Base-by-base conservation (phyloP, 176 grass and related monocot genomes). In the Eragrostis nindensis region DNA sequence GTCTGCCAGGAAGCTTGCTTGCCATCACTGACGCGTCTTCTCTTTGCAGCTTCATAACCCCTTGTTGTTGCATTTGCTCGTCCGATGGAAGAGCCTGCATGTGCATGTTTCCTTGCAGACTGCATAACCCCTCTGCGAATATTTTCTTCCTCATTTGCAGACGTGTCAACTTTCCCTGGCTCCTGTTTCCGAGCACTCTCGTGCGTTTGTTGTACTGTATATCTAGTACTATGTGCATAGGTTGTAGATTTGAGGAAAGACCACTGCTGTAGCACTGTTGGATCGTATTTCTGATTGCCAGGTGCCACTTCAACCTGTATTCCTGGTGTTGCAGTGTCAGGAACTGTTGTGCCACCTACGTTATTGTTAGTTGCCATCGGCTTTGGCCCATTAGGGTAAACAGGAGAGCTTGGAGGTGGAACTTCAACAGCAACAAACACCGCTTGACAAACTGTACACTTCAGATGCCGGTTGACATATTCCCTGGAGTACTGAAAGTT, bases 361-460 rank as follows among this genome's bases (percentile, higher is more conserved):
- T 66, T 62, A 68, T n/a, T 62, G 30, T 42, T 54, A 59, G 41
- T 18, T 62, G 48, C 44, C 82, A 39, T 46, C 43, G 48, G 11
- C 57, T 25, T 88, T 57, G 42, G 18, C 56, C 5, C 11, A 43
- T 32, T 75, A 70, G 45, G 15, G 63, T 40, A 55, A 70, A 70
- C 5, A 8, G 47, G 36, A 81, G 40, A 7, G 38, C 10, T 11
- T n/a, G 77, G 82, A 66, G 78, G 71, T 13, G 9, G 59, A 82
- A 59, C 73, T 89, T 89, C 87, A 42, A 36, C 26, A 75, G 92
- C 84, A 60, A 68, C 6, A 79, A 94, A 94, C 19, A 9, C 68
- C 6, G 27, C 42, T 43, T 17, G 15, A 54, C 92, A 91, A 39
- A 10, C 25, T 15, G 49, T 5, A 70, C 92, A 89, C 32, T 41